A percentile compares a stretch with the other conserved stretches of the same genome.
Evolutionary conservation across 495 filamentous ascomycete genomes (phyloP).

Genomic region (Penicillium bialowiezense): DNA sequence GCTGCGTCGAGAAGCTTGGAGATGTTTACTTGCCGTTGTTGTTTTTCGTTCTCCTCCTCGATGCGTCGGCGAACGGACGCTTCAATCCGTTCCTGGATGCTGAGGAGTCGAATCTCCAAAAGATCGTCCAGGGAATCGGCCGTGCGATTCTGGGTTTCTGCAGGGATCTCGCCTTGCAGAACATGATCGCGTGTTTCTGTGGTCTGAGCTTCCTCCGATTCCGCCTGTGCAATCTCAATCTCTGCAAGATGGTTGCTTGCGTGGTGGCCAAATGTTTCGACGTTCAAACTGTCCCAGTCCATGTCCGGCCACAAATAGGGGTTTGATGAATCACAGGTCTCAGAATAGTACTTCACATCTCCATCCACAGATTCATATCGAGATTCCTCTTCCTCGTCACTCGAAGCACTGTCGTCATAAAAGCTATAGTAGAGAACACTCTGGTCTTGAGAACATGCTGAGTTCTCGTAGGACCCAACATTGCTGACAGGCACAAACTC

Average conservation of each 20-base stretch:
- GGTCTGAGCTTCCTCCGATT: no score
- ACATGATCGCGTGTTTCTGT: no score
- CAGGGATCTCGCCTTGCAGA: no score
- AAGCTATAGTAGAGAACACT: not conserved
- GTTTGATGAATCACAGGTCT: no score
- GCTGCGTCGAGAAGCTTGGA: not conserved
- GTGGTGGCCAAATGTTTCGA: not conserved
- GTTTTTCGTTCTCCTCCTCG: not conserved
- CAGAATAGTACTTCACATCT: no score
- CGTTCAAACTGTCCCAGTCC: not conserved
- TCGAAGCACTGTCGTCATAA: not conserved
- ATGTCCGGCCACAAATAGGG: no score
- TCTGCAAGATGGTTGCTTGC: not conserved
- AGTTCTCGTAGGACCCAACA: no score
- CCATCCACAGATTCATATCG: no score
- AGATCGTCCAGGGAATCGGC: no score
- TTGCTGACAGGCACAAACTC: no score
- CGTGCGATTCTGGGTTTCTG: no score
- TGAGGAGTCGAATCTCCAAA: not conserved
- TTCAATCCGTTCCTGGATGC: constrained; percentile 3
- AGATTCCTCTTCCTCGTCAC: not conserved
- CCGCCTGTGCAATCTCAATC: not conserved
- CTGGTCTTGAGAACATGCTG: not conserved
- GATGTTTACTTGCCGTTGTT: not conserved
- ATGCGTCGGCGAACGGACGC: constrained; percentile 1